Percentiles rank a stretch among this genome's conserved stretches.
These are phyloP conservation scores for Chaetomidium leptoderma DNA, from an alignment of 495 filamentous ascomycete genomes.

Conservation along the genomic window DNA sequence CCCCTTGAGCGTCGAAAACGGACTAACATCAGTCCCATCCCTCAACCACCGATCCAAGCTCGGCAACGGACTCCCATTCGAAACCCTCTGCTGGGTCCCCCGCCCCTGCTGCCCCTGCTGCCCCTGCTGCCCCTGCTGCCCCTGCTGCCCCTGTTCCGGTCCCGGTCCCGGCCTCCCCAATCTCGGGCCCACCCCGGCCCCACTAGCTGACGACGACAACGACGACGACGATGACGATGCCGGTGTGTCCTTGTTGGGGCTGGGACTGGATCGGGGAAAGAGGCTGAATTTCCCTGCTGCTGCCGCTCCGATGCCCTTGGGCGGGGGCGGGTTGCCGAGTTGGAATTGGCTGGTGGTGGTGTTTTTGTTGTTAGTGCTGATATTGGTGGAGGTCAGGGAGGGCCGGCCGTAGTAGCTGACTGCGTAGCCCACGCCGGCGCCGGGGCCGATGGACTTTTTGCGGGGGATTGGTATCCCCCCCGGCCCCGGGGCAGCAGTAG, in stretches of 20 bases:
- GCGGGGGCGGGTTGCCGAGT: conserved; percentile 23
- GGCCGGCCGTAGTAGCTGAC: conserved; percentile 20
- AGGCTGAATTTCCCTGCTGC: conserved; percentile 24
- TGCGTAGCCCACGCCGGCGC: conserved; percentile 1
- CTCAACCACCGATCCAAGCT: conserved; percentile 31
- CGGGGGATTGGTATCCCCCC: not conserved
- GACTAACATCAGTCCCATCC: conserved; percentile 26
- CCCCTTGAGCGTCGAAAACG: conserved; percentile 29
- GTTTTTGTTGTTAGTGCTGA: conserved; percentile 3
- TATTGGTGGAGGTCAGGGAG: not conserved
- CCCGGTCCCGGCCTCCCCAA: not conserved
- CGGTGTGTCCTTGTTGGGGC: not conserved
- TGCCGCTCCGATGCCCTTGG: not conserved
- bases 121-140: not conserved
- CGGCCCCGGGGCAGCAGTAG: too few species aligned
- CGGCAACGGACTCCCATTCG: not conserved
- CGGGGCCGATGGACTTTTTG: not conserved
- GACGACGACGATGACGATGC: not conserved
- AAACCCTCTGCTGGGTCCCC: not conserved
- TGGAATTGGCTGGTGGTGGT: conserved; percentile 16
- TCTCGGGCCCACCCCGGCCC: not conserved
- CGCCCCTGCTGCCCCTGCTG: not conserved
- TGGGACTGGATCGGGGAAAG: conserved; percentile 19
- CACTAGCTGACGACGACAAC: conserved; percentile 9
- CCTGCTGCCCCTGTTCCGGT: not conserved